Base-by-base conservation (phyloP, 805 yeast species). In the Lipomyces spencermartinsiae region DNA sequence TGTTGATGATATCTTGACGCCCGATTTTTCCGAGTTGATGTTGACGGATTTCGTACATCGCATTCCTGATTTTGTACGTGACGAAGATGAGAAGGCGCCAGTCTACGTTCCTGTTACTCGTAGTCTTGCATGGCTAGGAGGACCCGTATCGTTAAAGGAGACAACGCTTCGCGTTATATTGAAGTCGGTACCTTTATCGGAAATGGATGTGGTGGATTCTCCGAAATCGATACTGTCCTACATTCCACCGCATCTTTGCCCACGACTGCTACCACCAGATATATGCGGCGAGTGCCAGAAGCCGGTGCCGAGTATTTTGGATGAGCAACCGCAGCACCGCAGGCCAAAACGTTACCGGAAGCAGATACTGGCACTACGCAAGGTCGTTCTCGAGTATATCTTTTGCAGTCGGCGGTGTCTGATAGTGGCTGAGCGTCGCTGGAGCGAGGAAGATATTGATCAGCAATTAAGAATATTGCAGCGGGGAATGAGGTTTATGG, bases 361-460 rank as follows among this genome's bases (percentile, higher is more conserved):
- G 12, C 68, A 35, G 31, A 56, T 54, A 8, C 61, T 69, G 19
- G 64, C 71, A n/a, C 55, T 67, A 9, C 49, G 56, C 49, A 35
- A 51, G 49, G 70, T 69, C 12, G 71, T 69, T 6, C 46, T 69
- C 16, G 72, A 69, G 62, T 51, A 62, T 51, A 49, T 64, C 4
- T 69, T 67, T 35, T 69, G 72, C 62, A 33, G 66, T 5, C 54
- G 70, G 29, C 57, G 66, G 35, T 69, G 72, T 37, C 61, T 69
- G 37, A 22, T 58, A 7, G 64, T 35, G 46, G 39, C 29, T 43
- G 72, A 69, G 58, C 29, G 53, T 54, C 54, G 34, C 16, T 69
- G 72, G 72, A 68, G 68, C n/a, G 65, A 61, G 10, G 62, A 37
- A 22, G 72, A 69, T 37, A 31, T 69, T 14, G 68, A 63, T 60